A percentile compares a stretch with the other conserved stretches of the same genome.
Evolutionary conservation across 352 stramenopile genomes (phyloP).

Genomic region (Globisporangium recalcitrans): DNA sequence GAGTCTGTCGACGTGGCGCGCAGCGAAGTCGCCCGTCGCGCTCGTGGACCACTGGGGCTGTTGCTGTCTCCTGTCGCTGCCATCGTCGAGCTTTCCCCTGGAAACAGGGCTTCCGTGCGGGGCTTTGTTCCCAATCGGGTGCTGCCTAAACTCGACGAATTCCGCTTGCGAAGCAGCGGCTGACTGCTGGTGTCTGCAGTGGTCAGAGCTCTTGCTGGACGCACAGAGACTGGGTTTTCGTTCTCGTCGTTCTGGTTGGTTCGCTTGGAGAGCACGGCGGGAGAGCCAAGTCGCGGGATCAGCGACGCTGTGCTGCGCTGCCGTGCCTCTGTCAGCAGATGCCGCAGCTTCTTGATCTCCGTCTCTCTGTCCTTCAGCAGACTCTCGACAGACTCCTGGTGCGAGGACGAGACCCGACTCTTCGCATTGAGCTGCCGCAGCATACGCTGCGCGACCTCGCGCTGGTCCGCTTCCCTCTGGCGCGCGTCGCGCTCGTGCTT

Average conservation of each 20-base stretch:
- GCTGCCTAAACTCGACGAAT: slow-evolving; percentile 14
- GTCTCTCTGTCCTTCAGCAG: slow-evolving; percentile 71
- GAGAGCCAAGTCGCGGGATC: slow-evolving; percentile 48
- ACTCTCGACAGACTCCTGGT: slow-evolving; percentile 64
- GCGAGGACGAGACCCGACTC: slow-evolving; percentile 52
- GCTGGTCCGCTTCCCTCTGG: slow-evolving; percentile 59
- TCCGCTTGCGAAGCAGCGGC: slow-evolving; percentile 12
- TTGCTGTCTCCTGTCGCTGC: not conserved
- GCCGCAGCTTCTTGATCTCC: slow-evolving; percentile 75
- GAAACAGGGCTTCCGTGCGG: slow-evolving; percentile 2
- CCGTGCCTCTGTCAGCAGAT: slow-evolving; percentile 63
- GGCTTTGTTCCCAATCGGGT: slow-evolving; percentile 12
- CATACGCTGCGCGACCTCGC: slow-evolving; percentile 55
- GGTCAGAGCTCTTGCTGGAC: not conserved
- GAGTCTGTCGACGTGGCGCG: slow-evolving; percentile 7
- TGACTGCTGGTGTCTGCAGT: not conserved
- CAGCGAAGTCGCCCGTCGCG: slow-evolving; percentile 11
- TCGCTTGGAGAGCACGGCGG: slow-evolving; percentile 17
- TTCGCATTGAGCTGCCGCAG: slow-evolving; percentile 68
- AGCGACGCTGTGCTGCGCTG: slow-evolving; percentile 66
- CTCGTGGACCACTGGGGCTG: not conserved
- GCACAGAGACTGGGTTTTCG: slow-evolving; percentile 3
- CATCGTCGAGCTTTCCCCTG: not conserved
- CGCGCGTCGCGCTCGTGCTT: slow-evolving; percentile 68
- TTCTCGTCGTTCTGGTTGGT: slow-evolving; percentile 34